These are phyloP conservation scores for Aspergillus sp. DNA, from an alignment of 2,329 filamentous ascomycete species.

Conservation along the genomic window DNA sequence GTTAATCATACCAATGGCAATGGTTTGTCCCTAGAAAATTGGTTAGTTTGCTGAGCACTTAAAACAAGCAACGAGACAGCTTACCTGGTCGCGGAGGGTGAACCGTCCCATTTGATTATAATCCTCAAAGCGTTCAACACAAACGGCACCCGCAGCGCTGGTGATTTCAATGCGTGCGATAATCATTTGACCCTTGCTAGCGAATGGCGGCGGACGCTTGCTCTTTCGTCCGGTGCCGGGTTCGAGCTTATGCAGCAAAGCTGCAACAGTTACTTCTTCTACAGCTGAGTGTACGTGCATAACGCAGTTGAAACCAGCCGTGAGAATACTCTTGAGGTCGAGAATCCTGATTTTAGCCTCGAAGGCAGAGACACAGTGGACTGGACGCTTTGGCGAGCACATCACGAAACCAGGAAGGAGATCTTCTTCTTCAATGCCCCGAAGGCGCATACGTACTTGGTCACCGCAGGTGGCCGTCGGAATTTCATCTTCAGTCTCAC, in stretches of 20 bases:
- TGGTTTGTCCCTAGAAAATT: constrained; percentile 81
- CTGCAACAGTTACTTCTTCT: constrained; percentile 90
- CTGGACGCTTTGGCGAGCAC: constrained; percentile 88
- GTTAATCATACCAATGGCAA: constrained; percentile 98
- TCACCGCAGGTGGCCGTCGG: constrained; percentile 82
- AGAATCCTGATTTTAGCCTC: constrained; percentile 96
- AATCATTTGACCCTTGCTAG: constrained; percentile 75
- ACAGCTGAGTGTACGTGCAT: constrained; percentile 96
- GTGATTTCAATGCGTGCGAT: constrained; percentile 89
- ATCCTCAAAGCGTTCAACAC: constrained; percentile 92
- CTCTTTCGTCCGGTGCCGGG: constrained; percentile 92
- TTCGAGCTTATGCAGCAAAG: constrained; percentile 88
- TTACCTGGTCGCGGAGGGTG: constrained; percentile 82
- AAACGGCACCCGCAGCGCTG: constrained; percentile 81
- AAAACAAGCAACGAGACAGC: constrained; percentile 21
- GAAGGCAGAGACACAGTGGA: constrained; percentile 85
- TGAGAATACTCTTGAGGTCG: constrained; percentile 90
- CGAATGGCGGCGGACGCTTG: constrained; percentile 89
- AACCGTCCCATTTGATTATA: constrained; percentile 93
- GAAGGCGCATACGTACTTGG: constrained; percentile 86
- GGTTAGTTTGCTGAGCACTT: background rate
- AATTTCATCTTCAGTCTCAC: constrained; percentile 94
- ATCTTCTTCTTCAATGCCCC: constrained; percentile 96
- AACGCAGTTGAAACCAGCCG: constrained; percentile 95
- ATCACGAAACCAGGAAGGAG: constrained; percentile 93